Base-by-base conservation (phyloP, 768 basidiomycete genomes). In the Clavaria fumosa region DNA sequence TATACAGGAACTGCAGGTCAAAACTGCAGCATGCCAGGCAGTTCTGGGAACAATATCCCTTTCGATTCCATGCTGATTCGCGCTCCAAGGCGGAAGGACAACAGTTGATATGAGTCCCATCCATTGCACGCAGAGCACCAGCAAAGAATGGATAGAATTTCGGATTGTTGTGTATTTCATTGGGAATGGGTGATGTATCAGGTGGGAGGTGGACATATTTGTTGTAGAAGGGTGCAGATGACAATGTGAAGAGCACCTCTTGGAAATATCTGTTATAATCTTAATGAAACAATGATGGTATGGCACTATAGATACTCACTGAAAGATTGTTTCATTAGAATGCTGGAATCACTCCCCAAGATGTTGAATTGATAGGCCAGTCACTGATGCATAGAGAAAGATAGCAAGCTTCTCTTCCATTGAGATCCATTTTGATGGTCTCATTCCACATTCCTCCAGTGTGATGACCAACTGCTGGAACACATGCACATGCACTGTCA, bases 31-130 rank as follows among this genome's bases (percentile, higher is more conserved):
- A 49, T 10, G 60, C 59, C 5, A 67, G 50, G 10, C 45, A 46
- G 39, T 67, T 67, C 28, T 60, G 60, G 0, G 60, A 50, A 4
- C 66, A 38, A 7, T 43, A 34, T 11, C 61, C 61, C 40, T 63
- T 61, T 4, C 48, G 43, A 41, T 56, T 52, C 1, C 45, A 44
- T 14, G 43, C 36, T 6, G 24, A 21, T 21, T 46, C 41, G 3
- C 42, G 45, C 2, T 56, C 53, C 9, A 7, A 12, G n/a, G 28
- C 34, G 12, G 41, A 35, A 10, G 52, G 46, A 17, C 48, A 44
- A 31, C 38, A 45, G 34, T 39, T 35, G 24, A 55, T 54, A 38
- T 55, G 54, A 7, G 48, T 57, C 4, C 59, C 53, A 47, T 63
- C 55, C 2, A 61, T 43, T 2, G 55, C 57, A 27, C 59, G 55